Percentiles rank a stretch among this genome's conserved stretches.
Evolutionary conservation across 2,329 filamentous ascomycete species (phyloP).

Genomic region (Colletotrichum filicis): DNA sequence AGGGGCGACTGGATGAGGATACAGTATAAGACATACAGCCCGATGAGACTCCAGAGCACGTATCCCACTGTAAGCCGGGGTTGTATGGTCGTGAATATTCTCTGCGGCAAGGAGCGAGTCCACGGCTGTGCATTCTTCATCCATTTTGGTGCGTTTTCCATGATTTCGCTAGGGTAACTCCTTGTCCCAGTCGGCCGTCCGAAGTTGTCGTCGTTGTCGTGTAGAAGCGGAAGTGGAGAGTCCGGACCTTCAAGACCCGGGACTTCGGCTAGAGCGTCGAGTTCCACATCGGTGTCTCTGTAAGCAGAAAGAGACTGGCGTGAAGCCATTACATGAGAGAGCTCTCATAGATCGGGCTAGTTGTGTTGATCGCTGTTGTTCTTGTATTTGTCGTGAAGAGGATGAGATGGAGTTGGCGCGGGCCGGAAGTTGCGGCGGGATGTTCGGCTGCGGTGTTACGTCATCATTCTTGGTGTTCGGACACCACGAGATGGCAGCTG

Average conservation of each 20-base stretch:
- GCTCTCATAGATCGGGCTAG: not conserved
- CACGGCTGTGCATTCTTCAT: constrained; percentile 16
- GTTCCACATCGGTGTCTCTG: constrained; percentile 23
- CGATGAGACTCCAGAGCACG: constrained; percentile 41
- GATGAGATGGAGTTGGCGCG: not conserved
- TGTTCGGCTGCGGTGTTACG: constrained; percentile 19
- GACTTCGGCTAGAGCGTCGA: constrained; percentile 4
- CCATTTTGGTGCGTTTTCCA: constrained; percentile 14
- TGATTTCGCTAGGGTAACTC: not conserved
- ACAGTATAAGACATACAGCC: constrained; percentile 52
- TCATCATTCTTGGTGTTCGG: not conserved
- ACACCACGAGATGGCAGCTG: not conserved
- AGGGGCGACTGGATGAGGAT: constrained; percentile 52
- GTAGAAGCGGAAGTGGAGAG: constrained; percentile 12
- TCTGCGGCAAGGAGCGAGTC: not conserved
- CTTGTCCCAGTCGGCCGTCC: not conserved
- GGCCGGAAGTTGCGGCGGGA: not conserved
- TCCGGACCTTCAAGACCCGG: constrained; percentile 9
- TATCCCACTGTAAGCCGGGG: constrained; percentile 50
- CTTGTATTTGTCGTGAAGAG: not conserved
- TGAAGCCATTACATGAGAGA: not conserved
- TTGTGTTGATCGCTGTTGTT: not conserved
- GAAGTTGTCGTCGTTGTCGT: not conserved
- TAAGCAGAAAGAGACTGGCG: not conserved
- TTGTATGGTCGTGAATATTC: constrained; percentile 34